Evolutionary conservation across 345 rosid species (phyloP).

Genomic region (rapeseed (Brassica napus)): DNA sequence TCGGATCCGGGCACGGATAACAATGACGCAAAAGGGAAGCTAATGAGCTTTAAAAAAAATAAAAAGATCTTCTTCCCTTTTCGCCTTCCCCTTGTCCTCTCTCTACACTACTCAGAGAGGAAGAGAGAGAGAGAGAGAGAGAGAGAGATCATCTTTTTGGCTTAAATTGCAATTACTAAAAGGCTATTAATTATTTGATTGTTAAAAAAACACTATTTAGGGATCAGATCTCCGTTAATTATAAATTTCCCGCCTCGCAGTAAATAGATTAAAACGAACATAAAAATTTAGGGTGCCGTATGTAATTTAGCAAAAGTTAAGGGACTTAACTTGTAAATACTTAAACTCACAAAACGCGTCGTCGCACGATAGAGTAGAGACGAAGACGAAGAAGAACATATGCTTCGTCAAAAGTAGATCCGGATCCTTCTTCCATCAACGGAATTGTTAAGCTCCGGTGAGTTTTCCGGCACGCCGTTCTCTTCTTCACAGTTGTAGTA

Average conservation of each 20-base stretch:
- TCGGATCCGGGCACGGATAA: slow-evolving; percentile 49
- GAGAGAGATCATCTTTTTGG: background rate
- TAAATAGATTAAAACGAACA: background rate
- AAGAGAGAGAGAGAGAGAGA: background rate
- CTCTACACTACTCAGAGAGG: background rate
- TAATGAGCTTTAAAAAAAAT: background rate
- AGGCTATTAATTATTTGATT: background rate
- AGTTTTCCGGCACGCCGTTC: background rate
- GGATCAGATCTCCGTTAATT: background rate
- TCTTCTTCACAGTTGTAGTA: slow-evolving; percentile 3
- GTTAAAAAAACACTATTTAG: background rate
- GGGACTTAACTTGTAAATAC: background rate
- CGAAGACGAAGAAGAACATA: background rate
- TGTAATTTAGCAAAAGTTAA: background rate
- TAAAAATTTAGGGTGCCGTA: background rate
- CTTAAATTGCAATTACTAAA: background rate
- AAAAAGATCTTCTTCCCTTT: slow-evolving; percentile 1
- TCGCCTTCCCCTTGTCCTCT: background rate
- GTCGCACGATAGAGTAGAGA: background rate
- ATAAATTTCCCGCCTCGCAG: background rate
- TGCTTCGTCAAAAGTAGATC: slow-evolving; percentile 25
- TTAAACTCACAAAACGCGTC: slow-evolving; percentile 24
- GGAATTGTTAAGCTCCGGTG: slow-evolving; percentile 7
- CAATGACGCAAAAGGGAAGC: background rate
- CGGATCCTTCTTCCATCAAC: background rate